Percentiles rank a stretch among this genome's conserved stretches.
Evolutionary conservation across 768 basidiomycete genomes (phyloP).

Genomic region (Phanerodontia chrysosporium): DNA sequence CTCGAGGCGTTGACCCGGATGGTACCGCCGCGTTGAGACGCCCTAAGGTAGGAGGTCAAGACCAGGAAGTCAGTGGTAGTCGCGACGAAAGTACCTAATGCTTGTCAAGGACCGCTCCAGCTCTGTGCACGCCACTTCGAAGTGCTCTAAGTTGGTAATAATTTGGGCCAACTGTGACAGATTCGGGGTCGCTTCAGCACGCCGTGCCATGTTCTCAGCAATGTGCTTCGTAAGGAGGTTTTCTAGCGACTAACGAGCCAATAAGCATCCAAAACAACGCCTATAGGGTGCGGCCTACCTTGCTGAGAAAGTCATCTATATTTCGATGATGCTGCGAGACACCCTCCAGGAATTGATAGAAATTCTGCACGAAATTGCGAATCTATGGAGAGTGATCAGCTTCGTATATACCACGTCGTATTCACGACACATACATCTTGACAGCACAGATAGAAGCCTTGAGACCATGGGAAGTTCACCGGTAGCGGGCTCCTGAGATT

Average conservation of each 20-base stretch:
- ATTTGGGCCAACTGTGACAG: conserved; percentile 92
- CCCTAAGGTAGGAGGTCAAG: conserved; percentile 37
- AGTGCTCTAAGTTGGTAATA: conserved; percentile 89
- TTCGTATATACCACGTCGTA: not conserved
- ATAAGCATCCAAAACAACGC: not conserved
- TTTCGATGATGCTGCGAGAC: conserved; percentile 88
- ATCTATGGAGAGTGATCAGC: conserved; percentile 45
- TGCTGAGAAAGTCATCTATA: conserved; percentile 87
- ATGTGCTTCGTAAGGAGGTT: conserved; percentile 73
- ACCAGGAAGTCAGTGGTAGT: too few relatives aligned
- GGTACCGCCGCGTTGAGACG: conserved; percentile 78
- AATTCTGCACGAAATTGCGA: conserved; percentile 86
- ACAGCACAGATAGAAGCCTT: conserved; percentile 92
- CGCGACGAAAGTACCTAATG: conserved; percentile 56
- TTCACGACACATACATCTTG: conserved; percentile 55
- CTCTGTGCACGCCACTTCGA: conserved; percentile 79
- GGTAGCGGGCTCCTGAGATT: conserved; percentile 55
- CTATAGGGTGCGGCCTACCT: conserved; percentile 42
- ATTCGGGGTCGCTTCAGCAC: conserved; percentile 71
- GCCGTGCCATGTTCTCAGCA: conserved; percentile 67
- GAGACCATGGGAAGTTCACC: conserved; percentile 86
- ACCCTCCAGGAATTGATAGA: conserved; percentile 95
- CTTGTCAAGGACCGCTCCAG: conserved; percentile 81
- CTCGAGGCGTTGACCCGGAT: conserved; percentile 61
- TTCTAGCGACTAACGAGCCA: conserved; percentile 68